Evolutionary conservation across 306 rosid species (phyloP).

Genomic region (Lathyrus tuberosus): DNA sequence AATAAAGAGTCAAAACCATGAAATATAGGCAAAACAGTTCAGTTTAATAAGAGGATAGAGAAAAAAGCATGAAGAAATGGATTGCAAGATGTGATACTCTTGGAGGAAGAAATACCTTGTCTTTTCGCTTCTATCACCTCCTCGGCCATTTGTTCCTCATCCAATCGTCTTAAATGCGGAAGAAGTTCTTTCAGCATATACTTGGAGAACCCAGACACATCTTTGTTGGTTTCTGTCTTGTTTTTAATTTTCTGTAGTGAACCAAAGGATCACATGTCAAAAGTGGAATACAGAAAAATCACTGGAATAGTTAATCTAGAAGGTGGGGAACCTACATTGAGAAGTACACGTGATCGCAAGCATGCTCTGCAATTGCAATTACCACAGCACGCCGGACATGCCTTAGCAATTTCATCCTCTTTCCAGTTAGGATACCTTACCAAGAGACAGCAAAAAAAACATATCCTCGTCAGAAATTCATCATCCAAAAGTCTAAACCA

Average conservation of each 20-base stretch:
- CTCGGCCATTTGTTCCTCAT: slow-evolving; percentile 68
- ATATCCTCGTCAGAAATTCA: not conserved
- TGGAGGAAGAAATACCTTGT: slow-evolving; percentile 51
- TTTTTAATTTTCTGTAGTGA: slow-evolving; percentile 44
- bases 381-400: slow-evolving; percentile 74
- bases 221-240: slow-evolving; percentile 28
- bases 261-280: not conserved
- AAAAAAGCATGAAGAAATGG: not conserved
- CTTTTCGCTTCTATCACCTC: slow-evolving; percentile 57
- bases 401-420: slow-evolving; percentile 43
- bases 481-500: slow-evolving; percentile 18
- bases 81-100: not conserved
- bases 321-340: slow-evolving; percentile 44
- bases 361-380: slow-evolving; percentile 89
- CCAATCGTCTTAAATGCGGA: slow-evolving; percentile 61
- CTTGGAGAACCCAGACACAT: slow-evolving; percentile 40
- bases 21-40: not conserved
- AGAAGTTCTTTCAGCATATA: slow-evolving; percentile 60
- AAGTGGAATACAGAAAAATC: not conserved
- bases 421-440: slow-evolving; percentile 64
- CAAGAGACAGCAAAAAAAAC: slow-evolving; percentile 39
- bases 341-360: slow-evolving; percentile 49
- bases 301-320: slow-evolving; percentile 35
- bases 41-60: not conserved
- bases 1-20: not conserved